Evolutionary conservation across 176 grass and related monocot genomes (phyloP).

Genomic region (Hordeum marinum): DNA sequence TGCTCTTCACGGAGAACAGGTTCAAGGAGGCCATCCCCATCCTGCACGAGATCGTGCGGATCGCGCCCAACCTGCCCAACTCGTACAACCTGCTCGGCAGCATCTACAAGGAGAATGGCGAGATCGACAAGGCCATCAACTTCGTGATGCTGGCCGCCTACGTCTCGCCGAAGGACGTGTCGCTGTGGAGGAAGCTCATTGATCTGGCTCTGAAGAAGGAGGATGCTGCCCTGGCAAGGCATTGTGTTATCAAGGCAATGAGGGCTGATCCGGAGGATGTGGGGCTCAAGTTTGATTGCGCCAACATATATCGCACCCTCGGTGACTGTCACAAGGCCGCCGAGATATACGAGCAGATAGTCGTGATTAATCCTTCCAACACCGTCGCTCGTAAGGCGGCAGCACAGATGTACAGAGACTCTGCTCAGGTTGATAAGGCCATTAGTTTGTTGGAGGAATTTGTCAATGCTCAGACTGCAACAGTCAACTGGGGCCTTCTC

Average conservation of each 20-base stretch:
- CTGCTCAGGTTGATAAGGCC: constrained; percentile 57
- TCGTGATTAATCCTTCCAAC: constrained; percentile 42
- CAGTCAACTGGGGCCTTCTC: constrained; percentile 42
- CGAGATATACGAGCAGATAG: constrained; percentile 82
- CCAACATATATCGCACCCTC: constrained; percentile 50
- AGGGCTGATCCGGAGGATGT: constrained; percentile 83
- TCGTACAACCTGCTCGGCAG: constrained; percentile 81
- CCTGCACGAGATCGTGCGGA: constrained; percentile 70
- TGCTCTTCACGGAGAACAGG: constrained; percentile 58
- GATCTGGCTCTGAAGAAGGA: constrained; percentile 59
- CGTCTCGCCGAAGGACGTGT: constrained; percentile 80
- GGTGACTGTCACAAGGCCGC: constrained; percentile 70
- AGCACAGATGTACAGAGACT: constrained; percentile 90
- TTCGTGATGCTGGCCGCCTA: constrained; percentile 85
- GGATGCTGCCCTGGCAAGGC: constrained; percentile 60
- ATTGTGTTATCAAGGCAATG: constrained; percentile 81
- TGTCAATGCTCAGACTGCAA: constrained; percentile 29
- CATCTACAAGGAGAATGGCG: constrained; percentile 67
- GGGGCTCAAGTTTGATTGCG: constrained; percentile 67
- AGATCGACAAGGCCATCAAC: constrained; percentile 70
- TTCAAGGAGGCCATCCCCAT: constrained; percentile 82
- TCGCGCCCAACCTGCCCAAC: constrained; percentile 74
- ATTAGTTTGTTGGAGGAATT: constrained; percentile 77
- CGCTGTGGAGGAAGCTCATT: constrained; percentile 78
- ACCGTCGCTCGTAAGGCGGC: constrained; percentile 54